Conservation (phyloP, 2,329 filamentous ascomycete species). For the Arthrobotrys megalospora region DNA sequence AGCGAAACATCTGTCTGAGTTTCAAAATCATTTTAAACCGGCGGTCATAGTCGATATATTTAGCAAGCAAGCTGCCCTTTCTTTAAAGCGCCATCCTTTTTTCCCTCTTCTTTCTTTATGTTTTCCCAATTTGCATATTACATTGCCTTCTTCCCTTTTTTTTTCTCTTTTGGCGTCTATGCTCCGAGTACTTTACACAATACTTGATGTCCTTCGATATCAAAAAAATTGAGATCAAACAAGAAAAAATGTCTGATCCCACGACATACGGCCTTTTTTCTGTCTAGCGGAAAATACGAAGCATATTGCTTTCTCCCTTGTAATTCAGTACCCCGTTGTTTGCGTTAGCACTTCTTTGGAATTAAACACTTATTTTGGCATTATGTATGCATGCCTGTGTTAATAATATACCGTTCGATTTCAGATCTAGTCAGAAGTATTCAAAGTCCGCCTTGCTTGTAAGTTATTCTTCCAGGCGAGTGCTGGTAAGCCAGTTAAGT, state of each 20-base stretch:
- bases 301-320: background rate
- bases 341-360: background rate
- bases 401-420: background rate
- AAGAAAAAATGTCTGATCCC: background rate
- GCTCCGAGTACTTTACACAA: conserved; percentile 18
- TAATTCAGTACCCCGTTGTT: conserved; percentile 6
- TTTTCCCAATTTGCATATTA: conserved; percentile 6
- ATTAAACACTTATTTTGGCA: background rate
- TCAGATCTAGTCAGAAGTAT: background rate
- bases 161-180: conserved; percentile 34
- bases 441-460: no score
- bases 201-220: conserved; percentile 12
- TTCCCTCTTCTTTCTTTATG: conserved; percentile 14
- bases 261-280: background rate
- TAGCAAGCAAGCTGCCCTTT: conserved; percentile 34
- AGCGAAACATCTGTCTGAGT: conserved; percentile 23
- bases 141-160: background rate
- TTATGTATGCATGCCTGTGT: background rate
- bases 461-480: no score
- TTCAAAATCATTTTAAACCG: conserved; percentile 30
- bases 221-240: conserved; percentile 4
- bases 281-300: background rate
- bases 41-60: conserved; percentile 35
- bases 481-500: no score
- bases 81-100: conserved; percentile 34